These are phyloP conservation scores for Thielaviopsis euricoi DNA, from an alignment of 2,329 filamentous ascomycete genomes.

Conservation along the genomic window DNA sequence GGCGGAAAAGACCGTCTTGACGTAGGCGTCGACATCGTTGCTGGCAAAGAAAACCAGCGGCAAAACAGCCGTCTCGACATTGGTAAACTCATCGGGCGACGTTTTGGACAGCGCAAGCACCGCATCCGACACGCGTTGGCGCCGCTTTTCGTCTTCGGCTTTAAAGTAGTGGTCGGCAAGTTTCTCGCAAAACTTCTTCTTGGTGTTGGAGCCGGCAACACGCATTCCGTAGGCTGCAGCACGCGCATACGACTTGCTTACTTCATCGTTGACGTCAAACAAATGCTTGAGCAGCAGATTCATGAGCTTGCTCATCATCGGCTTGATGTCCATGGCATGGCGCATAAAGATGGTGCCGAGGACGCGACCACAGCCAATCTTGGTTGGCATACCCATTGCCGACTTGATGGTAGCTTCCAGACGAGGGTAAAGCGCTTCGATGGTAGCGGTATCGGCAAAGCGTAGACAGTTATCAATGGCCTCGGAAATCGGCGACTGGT, in stretches of 20 bases:
- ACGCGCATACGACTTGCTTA: slow-evolving; percentile 74
- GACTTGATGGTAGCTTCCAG: slow-evolving; percentile 69
- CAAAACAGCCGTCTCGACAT: slow-evolving; percentile 56
- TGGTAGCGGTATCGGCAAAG: slow-evolving; percentile 60
- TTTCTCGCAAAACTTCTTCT: slow-evolving; percentile 33
- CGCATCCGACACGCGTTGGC: slow-evolving; percentile 68
- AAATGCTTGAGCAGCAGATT: slow-evolving; percentile 65
- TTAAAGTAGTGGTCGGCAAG: slow-evolving; percentile 61
- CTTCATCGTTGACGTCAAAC: slow-evolving; percentile 84
- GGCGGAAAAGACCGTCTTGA: slow-evolving; percentile 61
- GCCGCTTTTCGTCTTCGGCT: slow-evolving; percentile 58
- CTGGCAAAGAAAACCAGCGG: slow-evolving; percentile 81
- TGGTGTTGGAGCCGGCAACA: slow-evolving; percentile 31
- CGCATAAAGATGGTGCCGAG: slow-evolving; percentile 73
- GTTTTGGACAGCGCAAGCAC: slow-evolving; percentile 69
- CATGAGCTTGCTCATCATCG: slow-evolving; percentile 61
- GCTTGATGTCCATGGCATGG: slow-evolving; percentile 56
- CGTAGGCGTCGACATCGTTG: slow-evolving; percentile 69
- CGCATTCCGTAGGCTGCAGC: slow-evolving; percentile 73
- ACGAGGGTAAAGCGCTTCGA: slow-evolving; percentile 53
- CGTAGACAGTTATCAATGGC: slow-evolving; percentile 82
- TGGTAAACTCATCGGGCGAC: slow-evolving; percentile 73
- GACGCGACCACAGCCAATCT: slow-evolving; percentile 77
- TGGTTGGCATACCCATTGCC: slow-evolving; percentile 81
- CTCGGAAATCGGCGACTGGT: slow-evolving; percentile 77